Base-by-base conservation (phyloP, 2,329 filamentous ascomycete genomes). In the Coniochaeta hoffmannii region DNA sequence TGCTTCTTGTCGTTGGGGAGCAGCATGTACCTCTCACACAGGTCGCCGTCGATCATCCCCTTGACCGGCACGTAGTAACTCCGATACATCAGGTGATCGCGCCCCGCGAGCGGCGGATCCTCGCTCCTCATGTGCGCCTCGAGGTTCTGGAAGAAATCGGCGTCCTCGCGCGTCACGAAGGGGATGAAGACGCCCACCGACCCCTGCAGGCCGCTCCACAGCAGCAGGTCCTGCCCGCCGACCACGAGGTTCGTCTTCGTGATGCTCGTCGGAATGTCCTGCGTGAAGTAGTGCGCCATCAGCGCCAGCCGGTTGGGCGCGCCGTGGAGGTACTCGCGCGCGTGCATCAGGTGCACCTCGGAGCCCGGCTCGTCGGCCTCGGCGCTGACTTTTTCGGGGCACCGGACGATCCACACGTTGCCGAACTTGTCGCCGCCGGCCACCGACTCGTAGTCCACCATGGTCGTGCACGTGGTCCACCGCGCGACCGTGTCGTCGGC, bases 391-490 rank as follows among this genome's bases (percentile, higher is more conserved):
- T 96, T 94, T 58, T 86, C 77, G 0, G 93, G 91, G 65, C 89
- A 94, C 50, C 94, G 88, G 30, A 99, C 79, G 46, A 99, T 82
- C 86, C 91, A 99, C 15, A 99, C 73, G 65, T 99, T 99, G 58
- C 94, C 95, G 62, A 99, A 99, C 68, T 97, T 97, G 75, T 99
- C 94, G 34, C 93, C 93, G 34, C 93, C 94, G 2, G 91, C 92
- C 24, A 89, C 85, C 1, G 94, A 96, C 69, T 99, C 94, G 70
- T 99, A 99, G 72, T 99, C 94, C 1, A 97, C 86, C 90, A 99
- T 96, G 2, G 91, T 82, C 1, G 89, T 88, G 62, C 89, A 89
- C 0, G 90, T 96, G 1, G 90, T 96, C 89, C 92, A 97, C 31
- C 94, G 85, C 53, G 91, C 80, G 58, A 97, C 81, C 7, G 86